Evolutionary conservation across 106 monocot genomes (phyloP).

Genomic region (Hemerocallis citrina): DNA sequence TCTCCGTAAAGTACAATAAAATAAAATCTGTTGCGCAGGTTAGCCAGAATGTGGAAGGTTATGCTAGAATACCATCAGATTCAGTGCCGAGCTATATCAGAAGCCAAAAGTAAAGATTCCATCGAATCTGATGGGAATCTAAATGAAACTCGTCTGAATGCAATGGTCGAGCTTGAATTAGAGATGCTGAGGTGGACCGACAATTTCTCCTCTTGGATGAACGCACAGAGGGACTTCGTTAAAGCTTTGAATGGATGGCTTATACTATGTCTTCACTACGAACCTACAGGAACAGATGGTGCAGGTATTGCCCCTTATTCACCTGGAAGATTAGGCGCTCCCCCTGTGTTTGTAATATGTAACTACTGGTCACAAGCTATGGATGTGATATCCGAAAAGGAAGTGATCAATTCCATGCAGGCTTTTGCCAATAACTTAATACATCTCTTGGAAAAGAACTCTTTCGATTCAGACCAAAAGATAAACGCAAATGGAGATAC

Average conservation of each 20-base stretch:
- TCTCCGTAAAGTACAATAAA: too few relatives aligned
- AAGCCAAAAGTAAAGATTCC: conserved; percentile 36
- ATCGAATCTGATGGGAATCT: conserved; percentile 19
- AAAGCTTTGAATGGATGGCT: conserved; percentile 77
- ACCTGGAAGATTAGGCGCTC: conserved; percentile 84
- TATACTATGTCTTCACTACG: conserved; percentile 32
- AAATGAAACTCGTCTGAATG: conserved; percentile 22
- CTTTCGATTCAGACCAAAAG: conserved; percentile 22
- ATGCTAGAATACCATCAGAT: conserved; percentile 47
- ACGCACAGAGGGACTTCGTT: conserved; percentile 57
- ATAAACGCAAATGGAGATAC: conserved; percentile 32
- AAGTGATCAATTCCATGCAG: conserved; percentile 55
- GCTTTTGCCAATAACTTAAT: conserved; percentile 38
- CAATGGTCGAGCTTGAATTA: conserved; percentile 41
- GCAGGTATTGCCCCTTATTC: conserved; percentile 69
- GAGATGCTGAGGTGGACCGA: conserved; percentile 62
- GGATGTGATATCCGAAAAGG: conserved; percentile 51
- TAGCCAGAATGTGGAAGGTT: conserved; percentile 43
- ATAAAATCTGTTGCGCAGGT: conserved; percentile 26
- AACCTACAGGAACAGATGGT: conserved; percentile 53
- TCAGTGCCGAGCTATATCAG: conserved; percentile 34
- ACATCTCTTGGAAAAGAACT: conserved; percentile 49
- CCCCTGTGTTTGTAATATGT: conserved; percentile 82
- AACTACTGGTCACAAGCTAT: conserved; percentile 83
- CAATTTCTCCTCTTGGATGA: conserved; percentile 64